Conservation (phyloP, 805 yeast genomes). For the Candida coquimbonensis region DNA sequence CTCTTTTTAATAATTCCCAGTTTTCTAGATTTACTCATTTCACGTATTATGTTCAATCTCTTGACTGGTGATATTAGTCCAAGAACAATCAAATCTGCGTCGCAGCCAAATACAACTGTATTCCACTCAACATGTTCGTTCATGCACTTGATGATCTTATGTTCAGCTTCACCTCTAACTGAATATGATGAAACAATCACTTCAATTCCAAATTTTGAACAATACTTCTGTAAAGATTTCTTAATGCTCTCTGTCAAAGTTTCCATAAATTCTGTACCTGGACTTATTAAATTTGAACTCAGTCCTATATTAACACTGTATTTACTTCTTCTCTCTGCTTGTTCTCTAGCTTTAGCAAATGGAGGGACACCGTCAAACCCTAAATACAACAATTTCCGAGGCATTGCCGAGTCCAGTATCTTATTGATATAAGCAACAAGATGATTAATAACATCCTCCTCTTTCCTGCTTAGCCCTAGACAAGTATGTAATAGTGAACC, state of each 20-base stretch:
- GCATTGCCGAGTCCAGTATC: slow-evolving; percentile 39
- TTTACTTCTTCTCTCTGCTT: slow-evolving; percentile 82
- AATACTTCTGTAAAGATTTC: slow-evolving; percentile 69
- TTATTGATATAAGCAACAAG: slow-evolving; percentile 17
- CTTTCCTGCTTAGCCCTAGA: slow-evolving; percentile 58
- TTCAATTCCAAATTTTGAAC: slow-evolving; percentile 62
- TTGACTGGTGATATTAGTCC: slow-evolving; percentile 82
- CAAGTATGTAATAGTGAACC: slow-evolving; percentile 86
- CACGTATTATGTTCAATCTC: slow-evolving; percentile 80
- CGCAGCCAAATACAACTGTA: slow-evolving; percentile 87
- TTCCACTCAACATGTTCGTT: slow-evolving; percentile 65
- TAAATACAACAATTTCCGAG: slow-evolving; percentile 73
- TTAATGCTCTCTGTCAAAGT: slow-evolving; percentile 66
- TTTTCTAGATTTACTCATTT: slow-evolving; percentile 38
- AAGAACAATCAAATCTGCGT: slow-evolving; percentile 89
- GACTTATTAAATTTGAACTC: slow-evolving; percentile 84
- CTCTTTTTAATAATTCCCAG: slow-evolving; percentile 57
- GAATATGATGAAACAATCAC: slow-evolving; percentile 79
- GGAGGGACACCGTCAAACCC: slow-evolving; percentile 98
- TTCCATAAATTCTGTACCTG: slow-evolving; percentile 92
- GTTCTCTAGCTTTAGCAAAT: slow-evolving; percentile 92
- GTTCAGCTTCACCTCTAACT: slow-evolving; percentile 97
- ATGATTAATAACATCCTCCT: slow-evolving; percentile 69
- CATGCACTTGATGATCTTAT: slow-evolving; percentile 84
- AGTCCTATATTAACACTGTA: slow-evolving; percentile 77